Base-by-base conservation (phyloP, 192 early-diverging fungal species). In the Rhizophagus clarus region DNA sequence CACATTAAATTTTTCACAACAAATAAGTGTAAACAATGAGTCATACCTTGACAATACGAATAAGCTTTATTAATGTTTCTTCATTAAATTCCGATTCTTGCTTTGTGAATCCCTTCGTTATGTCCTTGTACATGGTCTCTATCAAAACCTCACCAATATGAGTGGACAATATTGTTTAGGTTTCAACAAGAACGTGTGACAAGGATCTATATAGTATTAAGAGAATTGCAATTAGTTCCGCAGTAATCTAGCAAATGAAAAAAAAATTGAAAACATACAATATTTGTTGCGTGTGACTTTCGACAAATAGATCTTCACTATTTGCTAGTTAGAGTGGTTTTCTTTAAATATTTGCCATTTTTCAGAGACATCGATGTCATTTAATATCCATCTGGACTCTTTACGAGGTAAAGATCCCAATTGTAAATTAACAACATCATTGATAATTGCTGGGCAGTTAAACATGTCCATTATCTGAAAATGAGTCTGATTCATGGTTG, bases 161-260 rank as follows among this genome's bases (percentile, higher is more conserved):
- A 77, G 31, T 42, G 26, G 60, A 61, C 61, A 77, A 77, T 77
- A 61, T 77, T 77, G 61, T 77, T 79, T 66, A 31, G 64, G 37
- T 29, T 66, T 66, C 20, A 79, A 56, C 17, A 79, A 79, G 77
- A 32, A 79, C 56, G 9, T 79, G 77, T 69, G 77, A 79, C 28
- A 79, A 70, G 66, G 78, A 79, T 42, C 37, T 79, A 79, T 71
- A 79, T 31, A 79, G 24, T 72, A 67, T 51, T 45, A 79, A 72
- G 66, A 73, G 45, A 66, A 70, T 79, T 79, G 77, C 77, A 79
- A 79, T 79, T 71, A 79, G 78, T 79, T 79, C 78, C 7, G 49
- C 49, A 71, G 70, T 79, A 79, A 79, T 20, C 32, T 72, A 79
- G 78, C 24, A 72, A 15, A 79, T 70, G 70, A 72, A 79, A 72